Base-by-base conservation (phyloP, 2,329 filamentous ascomycete genomes). In the Aspergillus persii region DNA sequence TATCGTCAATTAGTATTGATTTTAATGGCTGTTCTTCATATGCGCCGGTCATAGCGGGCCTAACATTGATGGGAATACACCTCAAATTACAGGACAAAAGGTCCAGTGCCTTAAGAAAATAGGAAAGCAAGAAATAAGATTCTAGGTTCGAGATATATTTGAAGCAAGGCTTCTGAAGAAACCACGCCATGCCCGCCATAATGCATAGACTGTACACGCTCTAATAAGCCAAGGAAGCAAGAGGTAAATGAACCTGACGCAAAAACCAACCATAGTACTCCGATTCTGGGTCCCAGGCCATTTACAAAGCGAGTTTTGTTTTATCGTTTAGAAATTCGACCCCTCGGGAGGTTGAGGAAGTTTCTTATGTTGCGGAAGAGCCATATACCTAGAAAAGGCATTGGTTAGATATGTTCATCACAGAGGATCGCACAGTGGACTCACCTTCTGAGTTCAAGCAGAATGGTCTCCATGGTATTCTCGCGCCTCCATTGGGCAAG, bases 341-440 rank as follows among this genome's bases (percentile, higher is more conserved):
- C 92, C 93, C 80, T 99, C 95, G 3, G 91, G 86, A 46, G 95
- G 95, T 76, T 99, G 95, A 11, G 92, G 90, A 31, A 97, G 86
- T 80, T 98, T 98, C 85, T 97, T 97, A 81, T 98, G 90, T 66
- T 87, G 84, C 29, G 90, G 88, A 60, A 93, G 86, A 31, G 94
- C 94, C 95, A 99, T 98, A 76, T 91, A 96, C 77, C 93, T 96
- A 66, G n/a, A 62, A 50, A 55, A 62, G 50, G 55, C 5, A 56
- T 70, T 61, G 49, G 73, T 73, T 63, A 70, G 72, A 5, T 36
- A 65, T 62, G 12, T 68, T 66, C 3, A 68, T 5, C 26, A 48
- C 71, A 65, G 68, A 68, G 33, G 41, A 27, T 29, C 6, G 39
- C 36, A 12, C 5, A 48, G 4, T 31, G 31, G 15, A 60, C 81